A percentile compares a stretch with the other conserved stretches of the same genome.
phyloP scores from a whole-genome alignment of 345 rosid genomes.

The Linum tenue region DNA sequence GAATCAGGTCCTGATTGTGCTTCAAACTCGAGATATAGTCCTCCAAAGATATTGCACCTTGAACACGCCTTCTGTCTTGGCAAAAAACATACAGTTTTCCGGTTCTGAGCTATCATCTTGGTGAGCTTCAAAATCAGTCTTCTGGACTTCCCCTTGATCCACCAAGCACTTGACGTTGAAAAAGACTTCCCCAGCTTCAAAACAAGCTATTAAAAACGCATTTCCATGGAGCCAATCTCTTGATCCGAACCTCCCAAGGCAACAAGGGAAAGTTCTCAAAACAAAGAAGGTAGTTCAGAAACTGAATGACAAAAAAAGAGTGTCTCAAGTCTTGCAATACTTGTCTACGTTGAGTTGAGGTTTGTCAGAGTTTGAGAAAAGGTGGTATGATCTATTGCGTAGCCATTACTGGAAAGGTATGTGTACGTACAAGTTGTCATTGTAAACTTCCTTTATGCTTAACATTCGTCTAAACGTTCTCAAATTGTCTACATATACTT shows the following conservation, averaged over 20 bases:
- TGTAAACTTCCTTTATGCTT: background rate
- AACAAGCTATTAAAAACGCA: too few species aligned
- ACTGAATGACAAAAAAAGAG: slow-evolving; percentile 84
- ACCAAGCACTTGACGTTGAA: too few species aligned
- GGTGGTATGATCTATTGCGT: slow-evolving; percentile 94
- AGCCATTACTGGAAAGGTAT: slow-evolving; percentile 91
- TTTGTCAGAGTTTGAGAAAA: slow-evolving; percentile 79
- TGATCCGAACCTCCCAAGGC: background rate
- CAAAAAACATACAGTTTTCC: too few species aligned
- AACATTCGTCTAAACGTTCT: background rate
- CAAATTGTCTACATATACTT: background rate
- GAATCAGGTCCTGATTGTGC: too few species aligned
- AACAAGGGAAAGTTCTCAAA: slow-evolving; percentile 78
- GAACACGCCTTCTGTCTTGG: too few species aligned
- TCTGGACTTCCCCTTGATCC: too few species aligned
- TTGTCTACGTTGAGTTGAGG: slow-evolving; percentile 53
- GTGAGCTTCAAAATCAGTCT: too few species aligned
- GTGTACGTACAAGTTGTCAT: background rate
- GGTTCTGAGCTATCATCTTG: too few species aligned
- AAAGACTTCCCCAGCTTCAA: too few species aligned
- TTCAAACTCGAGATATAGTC: too few species aligned
- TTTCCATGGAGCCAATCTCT: too few species aligned
- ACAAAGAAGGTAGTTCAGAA: slow-evolving; percentile 77
- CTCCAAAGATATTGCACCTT: too few species aligned
- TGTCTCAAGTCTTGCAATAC: slow-evolving; percentile 71